Evolutionary conservation across 2,329 filamentous ascomycete species (phyloP).

Genomic region (Lachnum nothofagi): DNA sequence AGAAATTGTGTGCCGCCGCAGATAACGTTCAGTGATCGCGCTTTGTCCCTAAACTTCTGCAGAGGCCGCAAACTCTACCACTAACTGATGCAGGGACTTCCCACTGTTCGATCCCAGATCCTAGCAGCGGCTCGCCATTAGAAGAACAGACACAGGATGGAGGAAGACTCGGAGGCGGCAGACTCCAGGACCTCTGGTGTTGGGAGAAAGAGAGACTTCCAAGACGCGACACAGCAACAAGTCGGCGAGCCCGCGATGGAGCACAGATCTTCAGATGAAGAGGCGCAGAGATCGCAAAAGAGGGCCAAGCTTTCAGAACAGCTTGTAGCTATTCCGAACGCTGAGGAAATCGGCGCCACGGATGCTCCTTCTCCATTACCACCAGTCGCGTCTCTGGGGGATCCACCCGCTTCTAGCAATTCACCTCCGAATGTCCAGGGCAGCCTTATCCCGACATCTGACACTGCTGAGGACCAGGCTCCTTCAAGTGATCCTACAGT

Average conservation of each 20-base stretch:
- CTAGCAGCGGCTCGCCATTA: neutral
- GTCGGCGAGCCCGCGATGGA: slow-evolving; percentile 11
- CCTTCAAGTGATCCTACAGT: neutral
- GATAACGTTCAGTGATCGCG: no score
- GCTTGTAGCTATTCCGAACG: slow-evolving; percentile 10
- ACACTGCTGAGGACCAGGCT: neutral
- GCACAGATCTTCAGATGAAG: slow-evolving; percentile 22
- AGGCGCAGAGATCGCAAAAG: slow-evolving; percentile 15
- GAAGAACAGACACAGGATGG: slow-evolving; percentile 6
- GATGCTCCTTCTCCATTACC: slow-evolving; percentile 1
- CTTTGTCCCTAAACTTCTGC: no score
- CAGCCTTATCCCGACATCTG: neutral
- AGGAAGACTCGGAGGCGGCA: slow-evolving; percentile 33
- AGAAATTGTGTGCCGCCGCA: no score
- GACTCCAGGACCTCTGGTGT: slow-evolving; percentile 44
- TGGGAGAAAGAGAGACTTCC: slow-evolving; percentile 34
- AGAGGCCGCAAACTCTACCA: no score
- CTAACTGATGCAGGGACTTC: no score
- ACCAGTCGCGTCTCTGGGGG: neutral
- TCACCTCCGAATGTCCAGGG: neutral
- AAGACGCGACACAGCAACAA: slow-evolving; percentile 3
- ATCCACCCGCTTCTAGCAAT: neutral
- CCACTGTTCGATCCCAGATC: neutral
- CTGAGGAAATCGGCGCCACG: slow-evolving; percentile 1
- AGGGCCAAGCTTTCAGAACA: slow-evolving; percentile 17